phyloP scores from a whole-genome alignment of 345 rosid genomes.

The Lepidium didymum region DNA sequence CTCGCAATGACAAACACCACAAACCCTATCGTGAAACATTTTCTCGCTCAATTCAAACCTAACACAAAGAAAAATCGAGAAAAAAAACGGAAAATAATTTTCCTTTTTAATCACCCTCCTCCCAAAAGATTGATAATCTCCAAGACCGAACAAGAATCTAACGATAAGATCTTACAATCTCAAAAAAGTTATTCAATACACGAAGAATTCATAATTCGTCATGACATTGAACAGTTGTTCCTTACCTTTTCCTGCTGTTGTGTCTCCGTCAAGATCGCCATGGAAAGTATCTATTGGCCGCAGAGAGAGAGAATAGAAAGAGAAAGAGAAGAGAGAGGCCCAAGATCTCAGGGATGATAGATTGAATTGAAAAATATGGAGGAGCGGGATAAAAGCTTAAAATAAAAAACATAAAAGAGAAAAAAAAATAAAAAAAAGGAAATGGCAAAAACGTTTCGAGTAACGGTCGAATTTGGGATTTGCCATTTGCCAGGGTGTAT shows the following conservation, averaged over 20 bases:
- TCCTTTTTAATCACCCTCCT: background rate
- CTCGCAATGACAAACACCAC: background rate
- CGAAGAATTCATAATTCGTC: background rate
- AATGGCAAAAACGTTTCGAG: background rate
- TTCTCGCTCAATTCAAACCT: background rate
- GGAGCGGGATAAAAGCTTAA: conserved; percentile 15
- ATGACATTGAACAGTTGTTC: background rate
- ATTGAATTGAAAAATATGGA: background rate
- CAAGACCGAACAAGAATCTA: background rate
- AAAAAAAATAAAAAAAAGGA: background rate
- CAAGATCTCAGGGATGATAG: background rate
- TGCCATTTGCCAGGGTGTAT: conserved; percentile 38
- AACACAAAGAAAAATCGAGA: background rate
- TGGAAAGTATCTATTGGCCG: conserved; percentile 15
- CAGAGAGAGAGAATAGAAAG: background rate
- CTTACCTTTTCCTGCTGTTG: conserved; percentile 62
- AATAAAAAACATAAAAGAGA: background rate
- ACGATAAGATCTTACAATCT: background rate
- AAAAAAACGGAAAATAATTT: background rate
- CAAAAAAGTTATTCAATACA: background rate
- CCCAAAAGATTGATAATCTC: background rate
- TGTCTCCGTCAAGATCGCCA: conserved; percentile 72
- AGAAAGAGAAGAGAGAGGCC: background rate
- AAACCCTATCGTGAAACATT: background rate
- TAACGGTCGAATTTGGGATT: conserved; percentile 65